Percentiles rank a stretch among this genome's conserved stretches.
Evolutionary conservation across 140 eudicot species (phyloP).

Genomic region (Senecio squalidus): DNA sequence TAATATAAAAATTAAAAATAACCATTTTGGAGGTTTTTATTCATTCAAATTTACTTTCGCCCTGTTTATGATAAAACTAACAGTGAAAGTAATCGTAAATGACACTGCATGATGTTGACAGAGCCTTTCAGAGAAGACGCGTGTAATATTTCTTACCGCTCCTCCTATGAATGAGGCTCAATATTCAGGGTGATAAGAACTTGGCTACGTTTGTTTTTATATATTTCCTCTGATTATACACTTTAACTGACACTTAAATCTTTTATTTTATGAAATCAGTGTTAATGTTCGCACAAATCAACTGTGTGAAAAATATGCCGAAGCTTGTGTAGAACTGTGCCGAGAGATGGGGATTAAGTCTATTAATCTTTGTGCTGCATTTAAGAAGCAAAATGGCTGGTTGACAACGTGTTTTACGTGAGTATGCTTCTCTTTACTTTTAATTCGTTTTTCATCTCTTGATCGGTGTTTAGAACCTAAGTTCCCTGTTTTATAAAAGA

Average conservation of each 20-base stretch:
- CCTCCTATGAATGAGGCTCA: slow-evolving; percentile 66
- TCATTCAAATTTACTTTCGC: no score
- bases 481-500: background rate
- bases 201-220: background rate
- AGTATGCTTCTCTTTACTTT: slow-evolving; percentile 8
- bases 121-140: slow-evolving; percentile 59
- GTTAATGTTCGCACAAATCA: slow-evolving; percentile 43
- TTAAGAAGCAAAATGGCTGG: slow-evolving; percentile 58
- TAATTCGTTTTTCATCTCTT: background rate
- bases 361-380: slow-evolving; percentile 51
- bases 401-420: slow-evolving; percentile 48
- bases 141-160: slow-evolving; percentile 47
- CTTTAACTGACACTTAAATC: background rate
- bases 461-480: background rate
- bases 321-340: slow-evolving; percentile 52
- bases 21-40: no score
- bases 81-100: no score
- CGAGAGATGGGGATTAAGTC: slow-evolving; percentile 44
- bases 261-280: background rate
- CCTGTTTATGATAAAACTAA: no score
- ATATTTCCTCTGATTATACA: background rate
- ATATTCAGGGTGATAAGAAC: slow-evolving; percentile 27
- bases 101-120: slow-evolving; percentile 20
- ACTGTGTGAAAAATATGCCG: slow-evolving; percentile 44
- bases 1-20: no score